A percentile compares a stretch with the other conserved stretches of the same genome.
Evolutionary conservation across 352 stramenopile species (phyloP).

Genomic region (Pythium volutum): DNA sequence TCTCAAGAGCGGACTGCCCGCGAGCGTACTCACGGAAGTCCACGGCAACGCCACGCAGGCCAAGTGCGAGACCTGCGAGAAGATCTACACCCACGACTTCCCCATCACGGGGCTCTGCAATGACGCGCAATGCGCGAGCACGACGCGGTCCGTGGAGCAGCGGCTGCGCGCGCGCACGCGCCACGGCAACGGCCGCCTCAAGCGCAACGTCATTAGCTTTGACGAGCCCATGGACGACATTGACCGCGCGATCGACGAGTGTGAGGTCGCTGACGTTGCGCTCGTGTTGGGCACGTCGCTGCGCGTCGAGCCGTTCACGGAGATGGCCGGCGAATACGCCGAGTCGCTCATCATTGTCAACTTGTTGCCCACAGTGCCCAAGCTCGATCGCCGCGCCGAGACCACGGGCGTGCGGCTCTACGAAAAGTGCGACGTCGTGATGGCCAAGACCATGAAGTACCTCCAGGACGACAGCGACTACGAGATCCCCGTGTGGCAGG

Average conservation of each 20-base stretch:
- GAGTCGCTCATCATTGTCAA: conserved; percentile 77
- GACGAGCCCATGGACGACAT: conserved; percentile 80
- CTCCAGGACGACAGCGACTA: conserved; percentile 51
- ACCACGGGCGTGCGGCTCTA: conserved; percentile 65
- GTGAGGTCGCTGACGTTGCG: conserved; percentile 68
- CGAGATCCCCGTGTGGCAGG: conserved; percentile 55
- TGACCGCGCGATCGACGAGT: conserved; percentile 75
- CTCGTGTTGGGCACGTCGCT: conserved; percentile 77
- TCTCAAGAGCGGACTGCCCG: conserved; percentile 70
- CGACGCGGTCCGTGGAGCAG: conserved; percentile 58
- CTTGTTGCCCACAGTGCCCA: conserved; percentile 61
- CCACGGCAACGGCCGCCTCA: conserved; percentile 71
- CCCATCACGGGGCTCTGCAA: conserved; percentile 68
- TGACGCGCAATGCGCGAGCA: conserved; percentile 56
- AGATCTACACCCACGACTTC: conserved; percentile 74
- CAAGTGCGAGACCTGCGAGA: conserved; percentile 85
- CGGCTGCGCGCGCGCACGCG: conserved; percentile 61
- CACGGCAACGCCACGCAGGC: conserved; percentile 81
- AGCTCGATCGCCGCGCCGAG: conserved; percentile 68
- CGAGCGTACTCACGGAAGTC: conserved; percentile 60
- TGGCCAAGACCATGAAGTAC: conserved; percentile 73
- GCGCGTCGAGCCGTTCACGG: conserved; percentile 73
- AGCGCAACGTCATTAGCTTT: conserved; percentile 79
- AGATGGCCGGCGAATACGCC: conserved; percentile 78
- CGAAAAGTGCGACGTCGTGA: conserved; percentile 72